Percentiles rank a stretch among this genome's conserved stretches.
These are phyloP conservation scores for Scleroderma citrinum DNA, from an alignment of 768 basidiomycete species.

Conservation along the genomic window DNA sequence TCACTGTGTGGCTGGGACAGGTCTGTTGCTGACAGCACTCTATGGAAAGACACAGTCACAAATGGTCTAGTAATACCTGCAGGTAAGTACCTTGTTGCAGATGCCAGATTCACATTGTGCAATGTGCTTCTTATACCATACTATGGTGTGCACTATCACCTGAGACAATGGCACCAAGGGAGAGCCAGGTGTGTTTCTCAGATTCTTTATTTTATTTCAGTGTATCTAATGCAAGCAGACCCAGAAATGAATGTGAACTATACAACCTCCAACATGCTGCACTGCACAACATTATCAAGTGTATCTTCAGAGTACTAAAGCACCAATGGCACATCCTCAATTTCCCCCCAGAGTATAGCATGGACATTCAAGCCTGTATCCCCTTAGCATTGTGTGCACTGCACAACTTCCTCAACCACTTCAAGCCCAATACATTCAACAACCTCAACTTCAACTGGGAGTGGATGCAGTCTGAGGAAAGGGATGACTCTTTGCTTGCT, in stretches of 20 bases:
- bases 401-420: background rate
- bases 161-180: slow-evolving; percentile 26
- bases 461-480: background rate
- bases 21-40: slow-evolving; percentile 4
- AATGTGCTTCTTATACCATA: slow-evolving; percentile 34
- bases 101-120: slow-evolving; percentile 6
- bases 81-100: slow-evolving; percentile 4
- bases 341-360: slow-evolving; percentile 8
- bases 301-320: slow-evolving; percentile 19
- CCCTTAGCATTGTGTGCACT: background rate
- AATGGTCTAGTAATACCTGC: slow-evolving; percentile 1
- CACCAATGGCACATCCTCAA: slow-evolving; percentile 13
- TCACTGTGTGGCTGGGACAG: slow-evolving; percentile 11
- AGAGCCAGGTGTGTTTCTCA: background rate
- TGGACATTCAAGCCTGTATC: background rate
- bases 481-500: background rate
- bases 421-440: background rate
- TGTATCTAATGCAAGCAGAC: slow-evolving; percentile 5
- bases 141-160: slow-evolving; percentile 31
- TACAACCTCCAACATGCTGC: slow-evolving; percentile 20
- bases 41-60: slow-evolving; percentile 2
- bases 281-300: slow-evolving; percentile 15
- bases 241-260: slow-evolving; percentile 10
- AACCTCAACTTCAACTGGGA: background rate
- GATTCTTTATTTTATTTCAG: background rate